phyloP scores from a whole-genome alignment of 2,329 filamentous ascomycete species.

The Ophioceras dolichostomum region DNA sequence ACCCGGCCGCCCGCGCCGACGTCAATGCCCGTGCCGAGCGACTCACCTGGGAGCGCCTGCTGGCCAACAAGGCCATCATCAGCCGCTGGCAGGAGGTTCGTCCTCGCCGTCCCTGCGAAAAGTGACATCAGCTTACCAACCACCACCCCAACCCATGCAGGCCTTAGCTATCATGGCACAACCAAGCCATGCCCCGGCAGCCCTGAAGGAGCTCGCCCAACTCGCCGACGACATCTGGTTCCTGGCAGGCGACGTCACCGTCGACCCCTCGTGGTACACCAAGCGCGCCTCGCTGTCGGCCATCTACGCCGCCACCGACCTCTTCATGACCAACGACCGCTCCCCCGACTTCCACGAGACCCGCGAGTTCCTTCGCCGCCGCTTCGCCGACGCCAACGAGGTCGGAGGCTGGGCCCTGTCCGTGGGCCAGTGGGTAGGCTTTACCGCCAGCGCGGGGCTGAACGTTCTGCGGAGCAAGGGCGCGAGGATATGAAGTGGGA shows the following conservation, averaged over 20 bases:
- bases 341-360: conserved; percentile 66
- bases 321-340: conserved; percentile 88
- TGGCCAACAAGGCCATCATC: conserved; percentile 61
- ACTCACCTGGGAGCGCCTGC: conserved; percentile 65
- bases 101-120: background rate
- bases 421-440: conserved; percentile 67
- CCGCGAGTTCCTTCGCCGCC: conserved; percentile 63
- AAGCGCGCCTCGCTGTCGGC: conserved; percentile 44
- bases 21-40: conserved; percentile 54
- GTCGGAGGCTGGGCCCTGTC: conserved; percentile 50
- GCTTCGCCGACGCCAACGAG: conserved; percentile 56
- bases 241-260: conserved; percentile 66
- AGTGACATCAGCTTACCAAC: no score
- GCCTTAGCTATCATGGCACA: conserved; percentile 86
- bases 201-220: conserved; percentile 64
- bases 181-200: conserved; percentile 62
- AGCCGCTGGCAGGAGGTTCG: conserved; percentile 77
- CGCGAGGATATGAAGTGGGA: conserved; percentile 57
- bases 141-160: no score
- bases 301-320: conserved; percentile 61
- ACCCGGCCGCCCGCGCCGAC: conserved; percentile 1
- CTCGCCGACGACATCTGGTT: conserved; percentile 91
- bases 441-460: conserved; percentile 62
- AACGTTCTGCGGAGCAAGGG: conserved; percentile 86
- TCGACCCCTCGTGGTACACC: conserved; percentile 81